Conservation (phyloP, 2,329 filamentous ascomycete species). For the Neoarthrinium moseri region DNA sequence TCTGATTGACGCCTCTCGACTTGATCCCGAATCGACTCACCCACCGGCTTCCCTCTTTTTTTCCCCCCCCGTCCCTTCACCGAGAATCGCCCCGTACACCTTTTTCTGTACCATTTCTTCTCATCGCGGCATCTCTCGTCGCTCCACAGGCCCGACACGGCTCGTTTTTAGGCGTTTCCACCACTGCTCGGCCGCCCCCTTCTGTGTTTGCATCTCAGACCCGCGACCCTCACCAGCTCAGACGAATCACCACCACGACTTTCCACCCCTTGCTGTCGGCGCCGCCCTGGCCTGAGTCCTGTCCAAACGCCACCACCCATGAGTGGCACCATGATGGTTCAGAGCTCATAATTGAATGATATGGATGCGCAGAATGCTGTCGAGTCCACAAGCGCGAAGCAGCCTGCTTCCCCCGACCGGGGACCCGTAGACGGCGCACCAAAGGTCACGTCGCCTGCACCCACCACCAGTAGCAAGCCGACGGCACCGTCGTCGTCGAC, state of each 20-base stretch:
- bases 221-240: neutral
- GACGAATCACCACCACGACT: constrained; percentile 11
- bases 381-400: constrained; percentile 61
- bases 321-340: constrained; percentile 59
- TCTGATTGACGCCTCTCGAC: too few species aligned
- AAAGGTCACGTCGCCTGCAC: constrained; percentile 12
- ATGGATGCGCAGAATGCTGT: constrained; percentile 69
- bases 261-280: constrained; percentile 12
- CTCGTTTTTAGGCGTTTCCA: too few species aligned
- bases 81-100: neutral
- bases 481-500: constrained; percentile 8
- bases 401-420: constrained; percentile 51
- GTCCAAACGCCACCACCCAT: constrained; percentile 29
- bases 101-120: too few species aligned
- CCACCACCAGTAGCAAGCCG: constrained; percentile 21
- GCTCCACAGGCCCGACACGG: too few species aligned
- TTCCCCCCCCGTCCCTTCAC: neutral
- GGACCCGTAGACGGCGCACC: constrained; percentile 34
- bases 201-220: neutral
- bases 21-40: neutral
- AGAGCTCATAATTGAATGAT: constrained; percentile 59
- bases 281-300: constrained; percentile 2
- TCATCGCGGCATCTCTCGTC: too few species aligned
- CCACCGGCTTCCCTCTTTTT: neutral
- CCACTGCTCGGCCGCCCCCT: neutral